Evolutionary conservation across 306 rosid species (phyloP), one percentile per base, ranked within the genome.

Genomic region (Lathyrus aphaca): DNA sequence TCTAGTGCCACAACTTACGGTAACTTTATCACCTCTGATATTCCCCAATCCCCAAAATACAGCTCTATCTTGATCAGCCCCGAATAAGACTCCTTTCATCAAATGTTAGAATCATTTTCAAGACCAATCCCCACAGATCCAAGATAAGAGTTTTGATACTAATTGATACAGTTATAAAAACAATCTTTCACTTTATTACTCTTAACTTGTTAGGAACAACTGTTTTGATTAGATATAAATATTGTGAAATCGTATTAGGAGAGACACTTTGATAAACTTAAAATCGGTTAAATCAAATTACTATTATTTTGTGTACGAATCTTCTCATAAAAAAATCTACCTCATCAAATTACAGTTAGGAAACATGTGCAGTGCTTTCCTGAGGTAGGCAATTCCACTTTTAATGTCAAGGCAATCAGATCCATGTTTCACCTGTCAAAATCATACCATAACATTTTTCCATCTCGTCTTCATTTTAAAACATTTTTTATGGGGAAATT

Each of bases 311-410:
- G 18, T 32, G 37, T 56, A 18, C 23, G 4, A 35, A 40, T 68
- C 66, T 46, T 39, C 45, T 42, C 2, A 60, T 30, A 45, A 70
- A 65, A 65, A 68, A 21, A 58, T 40, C 27, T 88, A 92, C 98
- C 98, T 90, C 76, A 88, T 78, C 84, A 82, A 83, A 76, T 70
- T 77, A 66, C 84, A 81, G 81, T 80, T 84, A 50, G 98, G 98
- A 82, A 83, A 86, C 91, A 86, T 82, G 86, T 93, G 98, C 68
- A 93, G 80, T 72, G 84, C 83, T 75, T 86, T 93, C 77, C 85
- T 86, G 74, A 90, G 90, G 81, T 90, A 82, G 69, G 81, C 74
- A 53, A 88, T 79, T 76, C 94, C 98, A 75, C 82, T 86, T 50
- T 77, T 84, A 74, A 86, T 30, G 74, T 86, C 94, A 75, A 90